phyloP scores from a whole-genome alignment of 2,329 filamentous ascomycete species.

The Hymenoscyphus fructigenus region DNA sequence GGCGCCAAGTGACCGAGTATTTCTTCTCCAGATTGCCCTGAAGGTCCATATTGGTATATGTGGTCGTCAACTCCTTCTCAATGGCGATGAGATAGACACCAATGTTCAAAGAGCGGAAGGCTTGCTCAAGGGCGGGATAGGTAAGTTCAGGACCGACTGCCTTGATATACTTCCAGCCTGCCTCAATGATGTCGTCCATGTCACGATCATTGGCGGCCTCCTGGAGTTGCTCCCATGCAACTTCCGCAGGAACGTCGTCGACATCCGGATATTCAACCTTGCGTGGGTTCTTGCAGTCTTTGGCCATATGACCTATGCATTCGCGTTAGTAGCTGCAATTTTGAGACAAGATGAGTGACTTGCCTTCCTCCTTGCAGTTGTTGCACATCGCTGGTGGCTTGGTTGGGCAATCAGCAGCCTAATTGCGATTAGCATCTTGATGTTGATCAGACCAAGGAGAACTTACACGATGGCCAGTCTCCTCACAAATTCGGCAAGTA shows the following conservation, averaged over 20 bases:
- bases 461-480: slow-evolving; percentile 49
- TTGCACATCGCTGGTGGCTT: slow-evolving; percentile 56
- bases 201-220: slow-evolving; percentile 54
- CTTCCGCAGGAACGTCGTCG: slow-evolving; percentile 50
- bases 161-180: slow-evolving; percentile 61
- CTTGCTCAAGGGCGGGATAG: slow-evolving; percentile 59
- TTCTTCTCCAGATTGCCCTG: slow-evolving; percentile 67
- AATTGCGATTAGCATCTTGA: background rate
- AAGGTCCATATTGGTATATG: slow-evolving; percentile 70
- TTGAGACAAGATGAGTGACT: slow-evolving; percentile 19
- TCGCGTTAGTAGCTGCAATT: background rate
- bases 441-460: background rate
- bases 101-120: slow-evolving; percentile 55
- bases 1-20: slow-evolving; percentile 63
- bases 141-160: slow-evolving; percentile 52
- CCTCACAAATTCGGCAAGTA: slow-evolving; percentile 57
- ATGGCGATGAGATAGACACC: slow-evolving; percentile 61
- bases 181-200: slow-evolving; percentile 61
- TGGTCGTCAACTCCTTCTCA: slow-evolving; percentile 54
- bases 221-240: slow-evolving; percentile 57
- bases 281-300: slow-evolving; percentile 59
- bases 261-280: slow-evolving; percentile 55
- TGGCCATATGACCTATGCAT: slow-evolving; percentile 51
- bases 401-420: slow-evolving; percentile 60
- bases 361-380: slow-evolving; percentile 63